phyloP scores from a whole-genome alignment of 1,139 yeast species.

The Hanseniaspora uvarum region DNA sequence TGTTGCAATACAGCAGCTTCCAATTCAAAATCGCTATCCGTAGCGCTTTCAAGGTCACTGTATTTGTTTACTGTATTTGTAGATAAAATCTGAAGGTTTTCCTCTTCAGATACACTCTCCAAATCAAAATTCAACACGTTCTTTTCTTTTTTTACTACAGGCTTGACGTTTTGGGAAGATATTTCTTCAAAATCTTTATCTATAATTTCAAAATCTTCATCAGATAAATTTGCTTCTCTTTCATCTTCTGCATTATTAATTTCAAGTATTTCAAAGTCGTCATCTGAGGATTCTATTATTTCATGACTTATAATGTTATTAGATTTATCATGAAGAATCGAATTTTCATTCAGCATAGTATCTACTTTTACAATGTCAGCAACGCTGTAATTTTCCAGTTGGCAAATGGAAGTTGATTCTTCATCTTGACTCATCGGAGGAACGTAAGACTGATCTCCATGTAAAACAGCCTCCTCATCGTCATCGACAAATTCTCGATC shows the following conservation, averaged over 20 bases:
- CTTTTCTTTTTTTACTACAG: conserved; percentile 29
- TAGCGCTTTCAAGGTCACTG: conserved; percentile 19
- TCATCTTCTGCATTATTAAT: conserved; percentile 11
- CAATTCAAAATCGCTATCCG: conserved; percentile 22
- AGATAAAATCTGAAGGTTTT: neutral
- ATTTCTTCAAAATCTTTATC: conserved; percentile 30
- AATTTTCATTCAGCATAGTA: neutral
- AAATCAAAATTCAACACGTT: conserved; percentile 20
- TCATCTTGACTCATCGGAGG: neutral
- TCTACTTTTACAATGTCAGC: neutral
- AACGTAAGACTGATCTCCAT: conserved; percentile 19
- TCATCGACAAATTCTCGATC: conserved; percentile 28
- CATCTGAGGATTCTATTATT: conserved; percentile 4
- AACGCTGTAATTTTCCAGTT: neutral
- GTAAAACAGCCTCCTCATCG: conserved; percentile 21
- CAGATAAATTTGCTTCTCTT: conserved; percentile 12
- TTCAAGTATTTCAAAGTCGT: conserved; percentile 8
- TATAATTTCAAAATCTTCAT: conserved; percentile 21
- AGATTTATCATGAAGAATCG: neutral
- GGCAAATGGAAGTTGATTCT: neutral
- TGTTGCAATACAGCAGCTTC: conserved; percentile 8
- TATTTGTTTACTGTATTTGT: neutral
- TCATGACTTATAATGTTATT: neutral
- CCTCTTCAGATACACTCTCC: neutral
- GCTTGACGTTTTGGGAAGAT: conserved; percentile 26